A percentile compares a stretch with the other conserved stretches of the same genome.
phyloP scores from a whole-genome alignment of 495 filamentous ascomycete species.

The Chaetomium cochliodes region DNA sequence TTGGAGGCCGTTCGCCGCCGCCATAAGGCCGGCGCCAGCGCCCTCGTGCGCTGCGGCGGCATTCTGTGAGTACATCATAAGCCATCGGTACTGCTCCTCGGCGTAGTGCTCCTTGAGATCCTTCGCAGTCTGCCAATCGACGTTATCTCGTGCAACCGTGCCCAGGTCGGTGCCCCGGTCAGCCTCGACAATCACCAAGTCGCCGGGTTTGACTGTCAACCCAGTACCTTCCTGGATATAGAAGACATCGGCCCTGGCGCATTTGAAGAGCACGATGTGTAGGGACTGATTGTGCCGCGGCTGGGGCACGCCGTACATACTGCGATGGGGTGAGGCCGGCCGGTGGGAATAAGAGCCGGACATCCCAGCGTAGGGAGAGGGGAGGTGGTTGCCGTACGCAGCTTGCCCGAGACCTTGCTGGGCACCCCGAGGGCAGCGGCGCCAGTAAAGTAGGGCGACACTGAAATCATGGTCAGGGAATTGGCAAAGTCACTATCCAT shows the following conservation, averaged over 20 bases:
- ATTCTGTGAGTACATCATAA: constrained; percentile 94
- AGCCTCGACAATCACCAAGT: constrained; percentile 95
- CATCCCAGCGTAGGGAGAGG: constrained; percentile 43
- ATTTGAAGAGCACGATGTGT: constrained; percentile 95
- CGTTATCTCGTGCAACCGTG: constrained; percentile 81
- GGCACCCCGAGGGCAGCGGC: constrained; percentile 29
- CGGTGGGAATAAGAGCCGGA: constrained; percentile 57
- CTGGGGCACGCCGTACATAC: constrained; percentile 62
- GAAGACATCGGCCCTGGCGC: constrained; percentile 88
- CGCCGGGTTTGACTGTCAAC: constrained; percentile 81
- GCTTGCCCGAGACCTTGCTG: constrained; percentile 44
- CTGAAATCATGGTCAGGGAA: constrained; percentile 38
- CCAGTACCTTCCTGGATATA: constrained; percentile 95
- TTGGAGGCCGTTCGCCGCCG: constrained; percentile 57
- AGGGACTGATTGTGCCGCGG: constrained; percentile 78
- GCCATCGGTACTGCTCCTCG: constrained; percentile 91
- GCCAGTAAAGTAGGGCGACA: constrained; percentile 51
- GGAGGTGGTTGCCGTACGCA: constrained; percentile 42
- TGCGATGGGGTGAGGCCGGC: constrained; percentile 55
- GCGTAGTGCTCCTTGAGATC: constrained; percentile 83
- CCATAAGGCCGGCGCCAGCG: constrained; percentile 54
- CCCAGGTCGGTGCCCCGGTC: constrained; percentile 95
- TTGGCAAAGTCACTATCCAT: background rate
- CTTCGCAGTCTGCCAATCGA: constrained; percentile 79
- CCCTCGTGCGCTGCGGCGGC: constrained; percentile 59